Evolutionary conservation across 129 eudicot species (phyloP), one percentile per base, ranked within the genome.

Genomic region (Oenanthe sinensis): DNA sequence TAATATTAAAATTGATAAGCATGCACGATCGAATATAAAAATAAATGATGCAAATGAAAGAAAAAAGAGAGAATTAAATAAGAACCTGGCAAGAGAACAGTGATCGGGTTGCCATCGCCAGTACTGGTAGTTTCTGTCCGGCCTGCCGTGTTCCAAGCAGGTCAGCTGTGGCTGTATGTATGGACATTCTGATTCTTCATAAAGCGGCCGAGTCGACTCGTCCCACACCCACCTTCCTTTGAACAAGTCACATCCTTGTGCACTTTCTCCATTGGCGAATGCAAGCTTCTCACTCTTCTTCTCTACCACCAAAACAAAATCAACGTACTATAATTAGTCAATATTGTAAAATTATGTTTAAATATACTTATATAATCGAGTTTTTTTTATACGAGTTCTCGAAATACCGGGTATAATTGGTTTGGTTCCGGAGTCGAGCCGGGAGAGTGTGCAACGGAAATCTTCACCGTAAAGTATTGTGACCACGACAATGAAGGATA

Each of bases 21-120:
- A 12, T 11, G 49, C 49, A 46, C 9, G 47, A 44, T 45, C 12
- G 49, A 39, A 39, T 39, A 39, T 39, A 39, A 39, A 39, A 39
- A 39, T 3, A 3, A 3, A 39, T 39, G 1, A 33, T 48, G 52
- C 5, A 48, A 48, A 2, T 2, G 70, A n/a, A 30, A 22, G 7
- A 44, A 4, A 33, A 33, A 33, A 33, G 36, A 33, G 36, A 33
- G 36, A 8, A 17, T 46, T 60, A 11, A 30, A 1, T 2, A 15
- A 17, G 36, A 62, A 91, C 98, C 93, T 88, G 22, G 97, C 93
- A 75, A 94, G 93, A 77, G 89, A 86, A 83, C 98, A 94, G 22
- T 85, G 88, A 71, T 90, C 82, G 24, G 98, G 98, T 76, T 93
- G 95, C 98, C 98, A 93, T 77, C 95, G 86, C 98, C 98, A 91